Percentiles rank a stretch among this genome's conserved stretches.
phyloP scores from a whole-genome alignment of 768 basidiomycete species.

The Tephrocybe sp. region DNA sequence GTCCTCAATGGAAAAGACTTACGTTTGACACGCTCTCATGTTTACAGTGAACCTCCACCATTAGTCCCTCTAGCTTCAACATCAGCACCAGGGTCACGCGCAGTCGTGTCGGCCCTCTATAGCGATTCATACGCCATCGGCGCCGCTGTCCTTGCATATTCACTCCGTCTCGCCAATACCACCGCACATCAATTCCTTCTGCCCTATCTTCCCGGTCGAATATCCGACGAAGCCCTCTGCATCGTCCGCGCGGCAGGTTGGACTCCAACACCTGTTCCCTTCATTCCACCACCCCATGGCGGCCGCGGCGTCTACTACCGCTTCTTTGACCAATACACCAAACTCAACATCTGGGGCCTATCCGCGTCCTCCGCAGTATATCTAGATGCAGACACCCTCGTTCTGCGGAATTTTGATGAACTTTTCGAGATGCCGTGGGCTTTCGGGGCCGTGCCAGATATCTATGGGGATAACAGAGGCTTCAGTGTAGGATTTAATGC shows the following conservation, averaged over 20 bases:
- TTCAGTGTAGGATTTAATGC: slow-evolving; percentile 39
- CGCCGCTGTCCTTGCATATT: slow-evolving; percentile 27
- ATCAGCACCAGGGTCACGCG: slow-evolving; percentile 12
- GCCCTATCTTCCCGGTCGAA: slow-evolving; percentile 26
- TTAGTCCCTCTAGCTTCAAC: slow-evolving; percentile 2
- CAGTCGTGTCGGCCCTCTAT: slow-evolving; percentile 26
- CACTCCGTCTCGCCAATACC: slow-evolving; percentile 20
- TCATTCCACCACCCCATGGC: slow-evolving; percentile 35
- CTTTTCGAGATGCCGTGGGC: slow-evolving; percentile 39
- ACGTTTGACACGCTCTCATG: background rate
- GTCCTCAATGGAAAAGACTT: background rate
- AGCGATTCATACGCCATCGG: slow-evolving; percentile 27
- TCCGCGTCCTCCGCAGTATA: slow-evolving; percentile 35
- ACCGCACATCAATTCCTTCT: slow-evolving; percentile 23
- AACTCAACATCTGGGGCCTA: slow-evolving; percentile 39
- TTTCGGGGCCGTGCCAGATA: slow-evolving; percentile 41
- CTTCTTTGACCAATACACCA: slow-evolving; percentile 43
- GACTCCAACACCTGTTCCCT: slow-evolving; percentile 30
- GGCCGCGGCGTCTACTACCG: slow-evolving; percentile 33
- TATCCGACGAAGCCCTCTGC: slow-evolving; percentile 39
- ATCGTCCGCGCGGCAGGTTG: slow-evolving; percentile 37
- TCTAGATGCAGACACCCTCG: slow-evolving; percentile 43
- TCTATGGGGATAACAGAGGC: slow-evolving; percentile 27
- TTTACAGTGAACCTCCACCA: slow-evolving; percentile 18
- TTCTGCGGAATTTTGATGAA: slow-evolving; percentile 40